Percentiles rank a stretch among this genome's conserved stretches.
Evolutionary conservation across 1,284 basidiomycete species (phyloP).

Genomic region (Cutaneotrichosporon spelunceum): DNA sequence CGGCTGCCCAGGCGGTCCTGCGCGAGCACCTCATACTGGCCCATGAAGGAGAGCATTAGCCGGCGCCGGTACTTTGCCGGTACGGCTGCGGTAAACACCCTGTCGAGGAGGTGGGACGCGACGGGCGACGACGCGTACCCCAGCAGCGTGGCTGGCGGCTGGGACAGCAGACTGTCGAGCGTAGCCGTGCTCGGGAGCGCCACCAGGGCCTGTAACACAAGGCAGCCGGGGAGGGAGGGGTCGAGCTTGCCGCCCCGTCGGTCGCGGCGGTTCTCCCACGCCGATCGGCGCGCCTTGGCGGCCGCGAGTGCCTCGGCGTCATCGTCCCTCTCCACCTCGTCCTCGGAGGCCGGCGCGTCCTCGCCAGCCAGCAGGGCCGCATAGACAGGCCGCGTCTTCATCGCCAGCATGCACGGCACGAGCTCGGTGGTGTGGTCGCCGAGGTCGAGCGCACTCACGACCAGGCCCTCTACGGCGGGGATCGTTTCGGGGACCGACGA

Average conservation of each 20-base stretch:
- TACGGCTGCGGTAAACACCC: slow-evolving; percentile 66
- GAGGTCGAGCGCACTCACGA: slow-evolving; percentile 63
- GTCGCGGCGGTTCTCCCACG: slow-evolving; percentile 48
- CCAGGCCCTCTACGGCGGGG: slow-evolving; percentile 56
- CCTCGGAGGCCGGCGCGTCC: slow-evolving; percentile 26
- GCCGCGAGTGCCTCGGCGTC: slow-evolving; percentile 43
- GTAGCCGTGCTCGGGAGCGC: slow-evolving; percentile 64
- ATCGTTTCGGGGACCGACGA: slow-evolving; percentile 53
- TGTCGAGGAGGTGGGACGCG: slow-evolving; percentile 78
- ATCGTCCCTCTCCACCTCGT: slow-evolving; percentile 30
- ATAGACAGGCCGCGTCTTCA: slow-evolving; percentile 61
- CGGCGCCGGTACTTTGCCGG: slow-evolving; percentile 64
- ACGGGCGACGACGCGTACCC: slow-evolving; percentile 66
- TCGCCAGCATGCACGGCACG: slow-evolving; percentile 63
- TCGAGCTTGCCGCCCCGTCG: slow-evolving; percentile 51
- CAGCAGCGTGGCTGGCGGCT: slow-evolving; percentile 62
- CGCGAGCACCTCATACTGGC: slow-evolving; percentile 70
- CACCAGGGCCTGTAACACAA: slow-evolving; percentile 77
- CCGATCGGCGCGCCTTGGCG: slow-evolving; percentile 34
- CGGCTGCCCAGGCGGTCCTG: slow-evolving; percentile 84
- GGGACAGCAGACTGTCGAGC: slow-evolving; percentile 59
- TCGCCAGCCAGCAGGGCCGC: slow-evolving; percentile 37
- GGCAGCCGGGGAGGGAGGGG: slow-evolving; percentile 76
- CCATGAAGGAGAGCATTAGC: slow-evolving; percentile 70
- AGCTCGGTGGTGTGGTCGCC: slow-evolving; percentile 56